Evolutionary conservation across 2,329 filamentous ascomycete genomes (phyloP).

Genomic region (Aspergillus sclerotialis): DNA sequence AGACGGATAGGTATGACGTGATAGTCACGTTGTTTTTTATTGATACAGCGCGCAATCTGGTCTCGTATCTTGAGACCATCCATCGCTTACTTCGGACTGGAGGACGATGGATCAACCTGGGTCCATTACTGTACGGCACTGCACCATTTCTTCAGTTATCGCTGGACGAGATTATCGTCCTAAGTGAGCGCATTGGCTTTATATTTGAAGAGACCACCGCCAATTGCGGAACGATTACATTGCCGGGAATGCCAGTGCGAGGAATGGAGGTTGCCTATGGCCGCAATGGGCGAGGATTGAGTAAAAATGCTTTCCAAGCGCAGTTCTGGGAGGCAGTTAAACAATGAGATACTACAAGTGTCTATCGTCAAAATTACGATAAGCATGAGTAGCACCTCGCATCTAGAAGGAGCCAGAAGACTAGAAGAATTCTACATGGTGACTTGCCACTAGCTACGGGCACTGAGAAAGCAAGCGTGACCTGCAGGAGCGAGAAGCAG

Average conservation of each 20-base stretch:
- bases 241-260: conserved; percentile 36
- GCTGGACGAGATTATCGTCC: conserved; percentile 46
- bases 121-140: conserved; percentile 50
- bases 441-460: no score
- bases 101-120: conserved; percentile 52
- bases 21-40: conserved; percentile 56
- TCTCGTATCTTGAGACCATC: conserved; percentile 51
- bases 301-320: conserved; percentile 47
- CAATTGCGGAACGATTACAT: conserved; percentile 37
- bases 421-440: no score
- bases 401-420: no score
- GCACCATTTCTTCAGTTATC: conserved; percentile 50
- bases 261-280: conserved; percentile 47
- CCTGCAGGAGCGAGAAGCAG: no score
- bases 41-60: conserved; percentile 52
- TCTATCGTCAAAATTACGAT: no score
- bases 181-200: conserved; percentile 47
- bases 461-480: no score
- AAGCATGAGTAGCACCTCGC: no score
- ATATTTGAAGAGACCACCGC: conserved; percentile 40
- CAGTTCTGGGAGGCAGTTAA: conserved; percentile 46
- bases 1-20: conserved; percentile 36
- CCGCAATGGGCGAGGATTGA: conserved; percentile 46
- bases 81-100: conserved; percentile 40
- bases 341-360: no score